Base-by-base conservation (phyloP, 345 rosid species). In the Syzygium aqueum region DNA sequence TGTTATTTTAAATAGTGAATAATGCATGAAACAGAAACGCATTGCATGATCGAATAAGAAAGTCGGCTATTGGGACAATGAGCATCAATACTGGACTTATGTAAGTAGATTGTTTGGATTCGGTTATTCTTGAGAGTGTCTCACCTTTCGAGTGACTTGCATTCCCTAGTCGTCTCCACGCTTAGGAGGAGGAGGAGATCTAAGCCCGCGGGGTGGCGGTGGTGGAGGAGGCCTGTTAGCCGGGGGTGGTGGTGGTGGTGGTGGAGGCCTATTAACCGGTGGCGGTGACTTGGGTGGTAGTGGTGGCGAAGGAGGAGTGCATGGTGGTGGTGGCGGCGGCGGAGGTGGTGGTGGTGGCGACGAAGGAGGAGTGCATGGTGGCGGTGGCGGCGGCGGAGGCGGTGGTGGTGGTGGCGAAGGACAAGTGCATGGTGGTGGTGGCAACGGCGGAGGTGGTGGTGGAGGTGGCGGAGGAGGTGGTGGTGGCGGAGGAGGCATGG, bases 301-400 rank as follows among this genome's bases (percentile, higher is more conserved):
- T 4, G 40, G 40, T 37, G 40, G 40, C 40, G 3, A n/a, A n/a
- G n/a, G n/a, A n/a, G n/a, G 3, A 43, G 46, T 37, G 40, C 3
- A 3, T 1, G 84, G 84, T 5, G 84, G 51, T 1, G 84, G 51
- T 2, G n/a, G 84, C 16, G 84, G 19, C 0, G 84, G 84, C 0
- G 43, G 84, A 5, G 49, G 22, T 37, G 40, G 12, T 2, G 84
- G 84, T 1, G 51, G 50, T 2, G 84, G 51, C 4, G 84, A 14
- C 0, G 51, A 5, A 4, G 84, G 84, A 6, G 51, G n/a, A 2
- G 3, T 33, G 37, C n/a, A n/a, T 1, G 27, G 51, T 3, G 46
- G 9, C 0, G 22, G 3, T 0, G 4, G 2, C 0, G 25, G 84
- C 25, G 43, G 83, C 0, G 46, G 33, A 9, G 82, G 16, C 0